Base-by-base conservation (phyloP, 2,329 filamentous ascomycete species). In the Talaromyces sp. region DNA sequence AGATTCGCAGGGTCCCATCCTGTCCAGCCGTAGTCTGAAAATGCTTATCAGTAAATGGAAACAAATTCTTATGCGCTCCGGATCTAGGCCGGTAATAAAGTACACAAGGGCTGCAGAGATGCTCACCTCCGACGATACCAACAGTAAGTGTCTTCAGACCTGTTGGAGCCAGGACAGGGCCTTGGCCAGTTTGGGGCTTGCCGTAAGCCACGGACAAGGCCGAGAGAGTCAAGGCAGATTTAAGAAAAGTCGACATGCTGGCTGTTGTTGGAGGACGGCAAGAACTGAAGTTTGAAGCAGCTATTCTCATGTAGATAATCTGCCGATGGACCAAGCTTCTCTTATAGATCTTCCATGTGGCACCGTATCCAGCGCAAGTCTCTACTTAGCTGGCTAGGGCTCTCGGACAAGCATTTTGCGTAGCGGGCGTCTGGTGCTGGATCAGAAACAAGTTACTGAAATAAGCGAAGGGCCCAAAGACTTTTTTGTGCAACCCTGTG, bases 1-100 rank as follows among this genome's bases (percentile, higher is more conserved):
- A 62, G 31, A 41, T 66, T 66, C 7, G 65, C 62, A 29, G 66
- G 66, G 43, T 62, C 50, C 66, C 66, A 68, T 10, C 66, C 66
- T 43, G 66, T 67, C 66, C 66, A 68, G 21, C 66, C 66, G 46
- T 63, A 68, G 27, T 68, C 66, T 63, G 24, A 31, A 21, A 24
- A 14, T 35, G 7, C 14, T 53, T 32, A 21, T 35, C 10, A 11
- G 24, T 26, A 52, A 29, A 50, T 32, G 12, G 9, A 46, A 10
- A 12, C n/a, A 12, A 53, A 19, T 58, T 58, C 24, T 24, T 11
- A 24, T 24, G 3, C 17, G 6, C 14, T 38, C 5, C 35, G n/a
- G 12, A 3, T 35, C 32, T 4, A 14, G 32, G 12, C 17, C 14
- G 17, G 35, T 14, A 38, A n/a, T 6, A 5, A 38, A n/a, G 32